Base-by-base conservation (phyloP, 2,329 filamentous ascomycete genomes). In the Hansfordia pulvinata region DNA sequence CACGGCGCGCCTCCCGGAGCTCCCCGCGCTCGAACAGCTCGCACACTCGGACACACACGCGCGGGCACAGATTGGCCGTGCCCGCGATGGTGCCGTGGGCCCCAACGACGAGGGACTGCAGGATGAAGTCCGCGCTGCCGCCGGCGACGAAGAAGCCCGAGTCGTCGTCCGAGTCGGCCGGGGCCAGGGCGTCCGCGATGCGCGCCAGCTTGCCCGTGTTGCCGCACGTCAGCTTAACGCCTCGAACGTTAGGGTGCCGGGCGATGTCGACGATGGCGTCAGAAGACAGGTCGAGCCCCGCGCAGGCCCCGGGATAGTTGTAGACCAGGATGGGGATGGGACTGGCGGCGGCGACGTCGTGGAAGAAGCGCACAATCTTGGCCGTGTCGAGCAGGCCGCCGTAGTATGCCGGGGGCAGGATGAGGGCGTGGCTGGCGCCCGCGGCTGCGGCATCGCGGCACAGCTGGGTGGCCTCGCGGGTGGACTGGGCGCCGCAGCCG, bases 51-150 rank as follows among this genome's bases (percentile, higher is more conserved):
- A 75, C 65, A 46, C 76, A 78, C 6, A 74, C 57, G 41, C 69
- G 67, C 6, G 76, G 79, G 2, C 72, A 62, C 24, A 85, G 56
- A 48, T 86, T 85, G 20, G 69, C 79, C 30, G 79, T 62, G n/a
- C 79, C 80, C 10, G 70, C 73, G 35, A 85, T 77, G 41, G 80
- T 67, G 18, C 80, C 79, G 30, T 76, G 69, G 3, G 74, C 78
- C 14, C 78, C 79, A 4, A 71, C 76, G 22, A 78, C 61, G 20
- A 82, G 50, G 1, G 73, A 74, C 47, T 82, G 78, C 9, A 84
- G 52, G 9, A 72, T 76, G 49, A 83, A 83, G 53, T 85, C 78
- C 27, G 76, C 76, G 25, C 71, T 77, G 29, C 80, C 79, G 21
- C 76, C 78, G 40, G 78, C 69, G 32, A 76, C 76, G 44, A 79